These are phyloP conservation scores for Epichloe gansuensis DNA, from an alignment of 2,329 filamentous ascomycete species.

Conservation along the genomic window DNA sequence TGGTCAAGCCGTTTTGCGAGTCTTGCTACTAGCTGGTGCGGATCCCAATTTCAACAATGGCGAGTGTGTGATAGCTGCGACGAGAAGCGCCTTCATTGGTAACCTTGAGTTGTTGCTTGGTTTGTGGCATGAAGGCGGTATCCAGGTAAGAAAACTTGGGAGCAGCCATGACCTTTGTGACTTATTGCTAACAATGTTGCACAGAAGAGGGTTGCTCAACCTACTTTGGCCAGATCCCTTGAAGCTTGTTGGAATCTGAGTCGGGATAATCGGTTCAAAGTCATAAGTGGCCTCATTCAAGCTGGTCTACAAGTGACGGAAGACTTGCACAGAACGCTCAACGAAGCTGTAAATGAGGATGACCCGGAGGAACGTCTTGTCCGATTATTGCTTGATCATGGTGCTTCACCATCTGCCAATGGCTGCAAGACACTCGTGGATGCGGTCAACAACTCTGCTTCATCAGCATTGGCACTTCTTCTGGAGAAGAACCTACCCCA, in stretches of 20 bases:
- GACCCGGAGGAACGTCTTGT: constrained; percentile 35
- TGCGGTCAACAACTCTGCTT: constrained; percentile 28
- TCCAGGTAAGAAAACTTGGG: constrained; percentile 23
- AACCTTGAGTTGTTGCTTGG: constrained; percentile 41
- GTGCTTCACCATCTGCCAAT: constrained; percentile 40
- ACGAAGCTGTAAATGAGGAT: constrained; percentile 41
- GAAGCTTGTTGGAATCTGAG: constrained; percentile 41
- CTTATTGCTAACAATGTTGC: not conserved
- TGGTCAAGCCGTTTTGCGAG: constrained; percentile 34
- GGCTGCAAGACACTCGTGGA: constrained; percentile 41
- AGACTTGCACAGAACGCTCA: constrained; percentile 38
- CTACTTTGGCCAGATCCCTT: constrained; percentile 37
- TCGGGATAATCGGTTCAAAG: constrained; percentile 33
- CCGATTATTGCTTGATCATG: constrained; percentile 34
- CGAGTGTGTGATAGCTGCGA: constrained; percentile 42
- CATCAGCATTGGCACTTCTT: constrained; percentile 29
- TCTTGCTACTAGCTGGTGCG: constrained; percentile 41
- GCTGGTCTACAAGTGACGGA: constrained; percentile 36
- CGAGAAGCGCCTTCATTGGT: constrained; percentile 36
- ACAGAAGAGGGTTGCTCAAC: constrained; percentile 33
- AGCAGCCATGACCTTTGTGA: not conserved
- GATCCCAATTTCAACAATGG: constrained; percentile 43
- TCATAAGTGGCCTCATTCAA: constrained; percentile 38
- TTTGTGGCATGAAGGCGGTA: constrained; percentile 27
- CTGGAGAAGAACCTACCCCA: constrained; percentile 28